A percentile compares a stretch with the other conserved stretches of the same genome.
These are phyloP conservation scores for Trichoderma asperelloides DNA, from an alignment of 495 filamentous ascomycete genomes.

Conservation along the genomic window DNA sequence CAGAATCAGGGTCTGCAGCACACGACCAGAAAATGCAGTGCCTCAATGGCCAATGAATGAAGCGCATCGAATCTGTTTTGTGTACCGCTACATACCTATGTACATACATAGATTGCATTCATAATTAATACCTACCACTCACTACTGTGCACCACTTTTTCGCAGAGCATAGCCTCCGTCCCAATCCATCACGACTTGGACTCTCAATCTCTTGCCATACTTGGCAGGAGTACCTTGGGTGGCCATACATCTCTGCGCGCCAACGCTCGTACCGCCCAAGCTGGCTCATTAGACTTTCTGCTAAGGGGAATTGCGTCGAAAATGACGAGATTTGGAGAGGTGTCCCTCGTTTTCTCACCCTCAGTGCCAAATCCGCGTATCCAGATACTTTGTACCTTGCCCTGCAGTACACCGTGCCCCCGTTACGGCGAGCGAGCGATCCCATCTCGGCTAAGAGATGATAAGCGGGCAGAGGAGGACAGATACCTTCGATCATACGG, in stretches of 20 bases:
- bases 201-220: background rate
- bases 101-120: too few species aligned
- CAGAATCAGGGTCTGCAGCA: background rate
- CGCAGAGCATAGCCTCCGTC: background rate
- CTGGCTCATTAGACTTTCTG: constrained; percentile 3
- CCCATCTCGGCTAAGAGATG: background rate
- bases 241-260: background rate
- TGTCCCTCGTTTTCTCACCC: background rate
- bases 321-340: constrained; percentile 1
- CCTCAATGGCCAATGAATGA: background rate
- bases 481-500: too few species aligned
- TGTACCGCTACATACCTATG: background rate
- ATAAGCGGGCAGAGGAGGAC: too few species aligned
- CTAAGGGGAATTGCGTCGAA: background rate
- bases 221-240: background rate
- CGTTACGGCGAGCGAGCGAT: background rate
- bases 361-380: background rate
- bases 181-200: background rate
- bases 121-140: background rate
- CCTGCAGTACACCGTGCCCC: background rate
- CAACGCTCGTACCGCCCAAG: background rate
- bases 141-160: background rate
- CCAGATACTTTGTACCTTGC: background rate
- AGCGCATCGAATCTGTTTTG: too few species aligned
- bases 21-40: background rate